Percentiles rank a stretch among this genome's conserved stretches.
These are phyloP conservation scores for Euphorbia corollata DNA, from an alignment of 441 rosid genomes.

Conservation along the genomic window DNA sequence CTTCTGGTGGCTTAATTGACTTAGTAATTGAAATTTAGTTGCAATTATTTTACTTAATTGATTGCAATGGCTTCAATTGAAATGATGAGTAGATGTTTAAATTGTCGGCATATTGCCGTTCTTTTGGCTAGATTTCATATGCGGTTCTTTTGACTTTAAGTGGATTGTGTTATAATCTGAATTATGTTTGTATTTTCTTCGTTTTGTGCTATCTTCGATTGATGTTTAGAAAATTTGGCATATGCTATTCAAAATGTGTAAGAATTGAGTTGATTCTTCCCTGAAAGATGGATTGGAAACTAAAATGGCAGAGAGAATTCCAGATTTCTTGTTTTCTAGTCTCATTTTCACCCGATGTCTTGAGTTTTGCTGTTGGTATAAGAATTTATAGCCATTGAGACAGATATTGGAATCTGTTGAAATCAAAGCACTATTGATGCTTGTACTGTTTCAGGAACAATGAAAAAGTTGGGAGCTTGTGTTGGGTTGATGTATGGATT, in stretches of 20 bases:
- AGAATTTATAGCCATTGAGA: neutral
- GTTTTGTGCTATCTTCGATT: neutral
- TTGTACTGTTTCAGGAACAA: conserved; percentile 3
- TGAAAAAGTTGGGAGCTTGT: conserved; percentile 10
- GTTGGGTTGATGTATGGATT: conserved; percentile 7
- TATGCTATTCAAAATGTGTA: neutral
- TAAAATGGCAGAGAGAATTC: neutral
- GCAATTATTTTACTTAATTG: neutral
- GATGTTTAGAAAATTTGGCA: neutral
- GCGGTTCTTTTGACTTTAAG: neutral
- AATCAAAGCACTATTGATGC: conserved; percentile 17
- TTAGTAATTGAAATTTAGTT: neutral
- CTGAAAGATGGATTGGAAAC: neutral
- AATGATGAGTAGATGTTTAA: neutral
- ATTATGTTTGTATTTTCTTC: neutral
- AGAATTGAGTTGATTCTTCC: neutral
- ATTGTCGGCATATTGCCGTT: neutral
- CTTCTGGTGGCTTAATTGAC: neutral
- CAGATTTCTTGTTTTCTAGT: neutral
- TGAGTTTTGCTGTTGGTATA: conserved; percentile 12
- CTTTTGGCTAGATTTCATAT: neutral
- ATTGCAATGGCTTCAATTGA: neutral
- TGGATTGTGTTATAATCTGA: neutral
- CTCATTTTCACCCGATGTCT: neutral
- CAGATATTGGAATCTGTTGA: conserved; percentile 10